phyloP scores from a whole-genome alignment of 2,329 filamentous ascomycete genomes.

The Penicillium sp. region DNA sequence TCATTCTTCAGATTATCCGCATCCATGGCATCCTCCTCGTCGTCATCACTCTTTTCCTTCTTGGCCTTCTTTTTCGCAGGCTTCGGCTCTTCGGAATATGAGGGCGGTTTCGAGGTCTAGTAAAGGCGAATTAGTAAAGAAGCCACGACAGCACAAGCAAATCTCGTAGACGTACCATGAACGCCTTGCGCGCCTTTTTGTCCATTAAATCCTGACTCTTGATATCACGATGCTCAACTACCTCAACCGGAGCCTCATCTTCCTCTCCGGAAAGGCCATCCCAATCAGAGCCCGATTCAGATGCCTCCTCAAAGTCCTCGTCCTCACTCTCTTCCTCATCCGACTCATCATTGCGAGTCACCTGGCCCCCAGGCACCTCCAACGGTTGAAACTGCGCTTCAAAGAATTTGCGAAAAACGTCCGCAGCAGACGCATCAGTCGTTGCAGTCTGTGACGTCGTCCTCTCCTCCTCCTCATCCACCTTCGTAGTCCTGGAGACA shows the following conservation, averaged over 20 bases:
- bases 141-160: conserved; percentile 10
- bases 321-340: conserved; percentile 23
- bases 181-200: conserved; percentile 65
- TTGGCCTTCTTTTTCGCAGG: conserved; percentile 36
- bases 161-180: conserved; percentile 52
- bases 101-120: too few species aligned
- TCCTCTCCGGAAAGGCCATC: conserved; percentile 49
- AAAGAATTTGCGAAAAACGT: conserved; percentile 73
- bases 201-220: conserved; percentile 47
- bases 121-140: too few species aligned
- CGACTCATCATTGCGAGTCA: conserved; percentile 14
- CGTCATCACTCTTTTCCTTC: too few species aligned
- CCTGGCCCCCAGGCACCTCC: conserved; percentile 24
- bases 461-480: too few species aligned
- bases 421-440: too few species aligned
- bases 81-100: conserved; percentile 38
- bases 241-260: conserved; percentile 49
- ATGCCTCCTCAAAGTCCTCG: conserved; percentile 19
- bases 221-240: conserved; percentile 50
- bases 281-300: conserved; percentile 48
- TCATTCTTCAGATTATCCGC: conserved; percentile 73
- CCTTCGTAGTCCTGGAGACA: conserved; percentile 22
- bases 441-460: too few species aligned
- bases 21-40: conserved; percentile 54
- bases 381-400: conserved; percentile 79